Evolutionary conservation across 2,329 filamentous ascomycete genomes (phyloP).

Genomic region (Nothophaeocryptopus gaeumannii): DNA sequence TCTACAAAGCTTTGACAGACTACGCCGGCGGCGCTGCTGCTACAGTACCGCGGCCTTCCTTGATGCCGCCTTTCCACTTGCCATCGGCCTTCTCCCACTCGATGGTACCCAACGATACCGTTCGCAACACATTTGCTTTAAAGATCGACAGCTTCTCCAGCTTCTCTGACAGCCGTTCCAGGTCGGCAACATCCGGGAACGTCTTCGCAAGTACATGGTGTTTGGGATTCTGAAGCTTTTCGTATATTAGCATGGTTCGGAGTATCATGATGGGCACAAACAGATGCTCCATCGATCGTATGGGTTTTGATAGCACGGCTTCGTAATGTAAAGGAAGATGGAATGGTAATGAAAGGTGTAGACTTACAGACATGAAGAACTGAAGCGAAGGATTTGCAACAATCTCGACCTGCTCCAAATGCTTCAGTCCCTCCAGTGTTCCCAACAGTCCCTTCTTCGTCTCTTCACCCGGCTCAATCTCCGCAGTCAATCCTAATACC

Average conservation of each 20-base stretch:
- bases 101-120: slow-evolving; percentile 33
- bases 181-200: slow-evolving; percentile 36
- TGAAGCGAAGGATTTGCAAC: slow-evolving; percentile 39
- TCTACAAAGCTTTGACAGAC: too few species aligned
- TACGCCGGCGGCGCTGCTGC: too few species aligned
- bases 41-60: slow-evolving; percentile 10
- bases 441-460: slow-evolving; percentile 37
- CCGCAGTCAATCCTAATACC: slow-evolving; percentile 39
- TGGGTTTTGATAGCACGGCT: not conserved
- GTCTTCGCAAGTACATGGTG: slow-evolving; percentile 19
- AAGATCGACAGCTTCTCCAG: slow-evolving; percentile 38
- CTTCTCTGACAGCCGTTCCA: slow-evolving; percentile 34
- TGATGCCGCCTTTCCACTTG: slow-evolving; percentile 34
- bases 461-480: slow-evolving; percentile 36
- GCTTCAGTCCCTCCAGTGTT: slow-evolving; percentile 30
- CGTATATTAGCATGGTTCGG: slow-evolving; percentile 1
- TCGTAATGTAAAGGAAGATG: not conserved
- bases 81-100: slow-evolving; percentile 35
- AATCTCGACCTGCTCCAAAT: slow-evolving; percentile 42
- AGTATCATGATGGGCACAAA: too few species aligned
- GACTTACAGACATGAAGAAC: slow-evolving; percentile 35
- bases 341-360: not conserved
- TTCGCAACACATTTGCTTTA: slow-evolving; percentile 39
- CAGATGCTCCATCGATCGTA: too few species aligned
- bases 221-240: slow-evolving; percentile 12